Conservation (phyloP, 805 yeast species). For the Metschnikowia vanudenii region DNA sequence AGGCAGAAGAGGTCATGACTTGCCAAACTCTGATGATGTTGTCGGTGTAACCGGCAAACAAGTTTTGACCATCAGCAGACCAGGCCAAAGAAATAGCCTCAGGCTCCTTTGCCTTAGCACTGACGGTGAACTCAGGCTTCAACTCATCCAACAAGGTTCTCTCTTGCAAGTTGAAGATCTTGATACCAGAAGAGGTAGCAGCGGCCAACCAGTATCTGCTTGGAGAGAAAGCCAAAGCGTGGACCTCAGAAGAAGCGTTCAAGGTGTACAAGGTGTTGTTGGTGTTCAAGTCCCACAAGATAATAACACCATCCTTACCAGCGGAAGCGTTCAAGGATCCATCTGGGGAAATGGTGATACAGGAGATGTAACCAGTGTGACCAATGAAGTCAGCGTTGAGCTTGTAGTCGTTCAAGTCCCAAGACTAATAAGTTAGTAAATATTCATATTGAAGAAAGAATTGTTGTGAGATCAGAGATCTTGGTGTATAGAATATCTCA, state of each 20-base stretch:
- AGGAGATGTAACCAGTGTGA: slow-evolving; percentile 98
- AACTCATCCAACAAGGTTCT: slow-evolving; percentile 93
- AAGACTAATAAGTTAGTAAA: slow-evolving; percentile 69
- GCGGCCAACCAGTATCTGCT: slow-evolving; percentile 99
- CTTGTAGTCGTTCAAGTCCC: slow-evolving; percentile 85
- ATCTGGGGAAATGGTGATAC: slow-evolving; percentile 98
- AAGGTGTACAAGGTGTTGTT: slow-evolving; percentile 88
- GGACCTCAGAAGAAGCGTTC: slow-evolving; percentile 93
- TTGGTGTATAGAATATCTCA: slow-evolving; percentile 98
- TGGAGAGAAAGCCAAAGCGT: slow-evolving; percentile 99
- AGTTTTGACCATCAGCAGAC: slow-evolving; percentile 99
- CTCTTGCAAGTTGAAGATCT: slow-evolving; percentile 96
- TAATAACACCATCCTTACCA: slow-evolving; percentile 98
- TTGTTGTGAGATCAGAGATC: slow-evolving; percentile 80
- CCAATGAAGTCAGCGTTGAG: slow-evolving; percentile 96
- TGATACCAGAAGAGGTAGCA: slow-evolving; percentile 97
- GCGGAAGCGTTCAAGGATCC: slow-evolving; percentile 99
- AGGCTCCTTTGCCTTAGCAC: slow-evolving; percentile 92
- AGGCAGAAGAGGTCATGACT: slow-evolving; percentile 84
- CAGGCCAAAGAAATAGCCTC: slow-evolving; percentile 97
- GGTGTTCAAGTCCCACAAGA: slow-evolving; percentile 95
- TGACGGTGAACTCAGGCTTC: slow-evolving; percentile 93
- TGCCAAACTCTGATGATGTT: slow-evolving; percentile 99
- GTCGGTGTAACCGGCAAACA: slow-evolving; percentile 99
- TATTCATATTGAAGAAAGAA: neutral